phyloP scores from a whole-genome alignment of 2,329 filamentous ascomycete species.

The Dactylellina leptospora region DNA sequence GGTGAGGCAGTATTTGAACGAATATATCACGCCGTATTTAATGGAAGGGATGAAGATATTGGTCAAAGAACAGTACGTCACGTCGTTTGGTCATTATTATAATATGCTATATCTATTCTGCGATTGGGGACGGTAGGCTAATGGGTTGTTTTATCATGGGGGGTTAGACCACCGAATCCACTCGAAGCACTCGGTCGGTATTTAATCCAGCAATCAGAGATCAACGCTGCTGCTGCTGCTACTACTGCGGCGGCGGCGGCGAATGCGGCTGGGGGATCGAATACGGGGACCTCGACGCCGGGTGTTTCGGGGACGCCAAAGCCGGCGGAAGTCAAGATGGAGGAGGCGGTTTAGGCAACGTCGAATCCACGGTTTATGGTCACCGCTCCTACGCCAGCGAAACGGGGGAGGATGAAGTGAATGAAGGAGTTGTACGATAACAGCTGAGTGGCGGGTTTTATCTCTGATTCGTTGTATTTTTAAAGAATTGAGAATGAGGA shows the following conservation, averaged over 20 bases:
- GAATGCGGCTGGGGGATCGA: background rate
- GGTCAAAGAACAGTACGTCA: slow-evolving; percentile 55
- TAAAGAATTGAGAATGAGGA: too few relatives aligned
- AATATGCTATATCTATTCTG: background rate
- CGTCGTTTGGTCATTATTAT: background rate
- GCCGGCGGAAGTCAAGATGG: slow-evolving; percentile 45
- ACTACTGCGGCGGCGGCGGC: background rate
- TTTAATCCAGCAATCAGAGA: slow-evolving; percentile 36
- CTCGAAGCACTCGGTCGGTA: slow-evolving; percentile 38
- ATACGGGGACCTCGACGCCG: background rate
- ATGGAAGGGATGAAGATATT: slow-evolving; percentile 58
- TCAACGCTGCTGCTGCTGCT: slow-evolving; percentile 12
- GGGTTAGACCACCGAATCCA: slow-evolving; percentile 42
- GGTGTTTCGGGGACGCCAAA: slow-evolving; percentile 16
- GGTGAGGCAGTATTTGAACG: slow-evolving; percentile 57
- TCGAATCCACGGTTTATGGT: background rate
- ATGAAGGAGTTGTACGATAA: slow-evolving; percentile 26
- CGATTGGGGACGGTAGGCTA: background rate
- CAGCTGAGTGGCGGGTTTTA: background rate
- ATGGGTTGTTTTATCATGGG: background rate
- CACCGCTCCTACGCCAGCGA: slow-evolving; percentile 1
- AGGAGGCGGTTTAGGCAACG: slow-evolving; percentile 41
- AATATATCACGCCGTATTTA: slow-evolving; percentile 57
- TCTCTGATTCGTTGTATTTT: background rate
- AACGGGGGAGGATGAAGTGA: background rate